Percentiles rank a stretch among this genome's conserved stretches.
These are phyloP conservation scores for Annulohypoxylon bovei DNA, from an alignment of 495 filamentous ascomycete species.

Conservation along the genomic window DNA sequence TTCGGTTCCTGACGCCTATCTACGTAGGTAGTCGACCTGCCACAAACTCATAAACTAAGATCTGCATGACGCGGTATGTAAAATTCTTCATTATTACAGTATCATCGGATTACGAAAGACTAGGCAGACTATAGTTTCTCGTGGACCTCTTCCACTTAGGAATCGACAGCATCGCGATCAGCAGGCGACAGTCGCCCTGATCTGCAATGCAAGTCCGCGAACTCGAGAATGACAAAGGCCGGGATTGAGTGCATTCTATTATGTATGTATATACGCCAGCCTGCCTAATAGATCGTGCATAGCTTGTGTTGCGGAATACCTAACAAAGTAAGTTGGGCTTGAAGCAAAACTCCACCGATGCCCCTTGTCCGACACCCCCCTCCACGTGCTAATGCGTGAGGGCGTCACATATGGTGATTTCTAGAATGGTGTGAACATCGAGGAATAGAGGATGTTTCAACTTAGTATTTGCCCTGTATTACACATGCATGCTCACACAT, in stretches of 20 bases:
- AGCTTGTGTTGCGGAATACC: conserved; percentile 23
- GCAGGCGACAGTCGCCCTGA: conserved; percentile 33
- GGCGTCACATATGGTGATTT: conserved; percentile 12
- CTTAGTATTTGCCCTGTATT: conserved; percentile 4
- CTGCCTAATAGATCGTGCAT: conserved; percentile 33
- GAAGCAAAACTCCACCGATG: conserved; percentile 32
- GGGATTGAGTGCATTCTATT: conserved; percentile 10
- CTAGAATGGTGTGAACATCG: conserved; percentile 9
- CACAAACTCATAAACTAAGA: conserved; percentile 17
- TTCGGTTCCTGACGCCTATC: conserved; percentile 17
- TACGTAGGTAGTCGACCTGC: conserved; percentile 3
- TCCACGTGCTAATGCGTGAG: conserved; percentile 35
- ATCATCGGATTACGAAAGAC: conserved; percentile 16
- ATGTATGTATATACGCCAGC: conserved; percentile 15
- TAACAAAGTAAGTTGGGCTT: conserved; percentile 35
- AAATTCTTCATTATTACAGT: not conserved
- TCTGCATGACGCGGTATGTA: conserved; percentile 16
- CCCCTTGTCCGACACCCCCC: conserved; percentile 23
- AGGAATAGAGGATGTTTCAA: conserved; percentile 15
- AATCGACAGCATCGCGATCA: conserved; percentile 29
- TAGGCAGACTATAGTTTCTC: conserved; percentile 9
- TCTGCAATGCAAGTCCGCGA: conserved; percentile 34
- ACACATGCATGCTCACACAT: conserved; percentile 5
- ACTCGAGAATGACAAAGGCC: conserved; percentile 14
- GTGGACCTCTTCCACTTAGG: conserved; percentile 33